Base-by-base conservation (phyloP, 495 filamentous ascomycete species). In the Pyrenopolyporus hunteri region DNA sequence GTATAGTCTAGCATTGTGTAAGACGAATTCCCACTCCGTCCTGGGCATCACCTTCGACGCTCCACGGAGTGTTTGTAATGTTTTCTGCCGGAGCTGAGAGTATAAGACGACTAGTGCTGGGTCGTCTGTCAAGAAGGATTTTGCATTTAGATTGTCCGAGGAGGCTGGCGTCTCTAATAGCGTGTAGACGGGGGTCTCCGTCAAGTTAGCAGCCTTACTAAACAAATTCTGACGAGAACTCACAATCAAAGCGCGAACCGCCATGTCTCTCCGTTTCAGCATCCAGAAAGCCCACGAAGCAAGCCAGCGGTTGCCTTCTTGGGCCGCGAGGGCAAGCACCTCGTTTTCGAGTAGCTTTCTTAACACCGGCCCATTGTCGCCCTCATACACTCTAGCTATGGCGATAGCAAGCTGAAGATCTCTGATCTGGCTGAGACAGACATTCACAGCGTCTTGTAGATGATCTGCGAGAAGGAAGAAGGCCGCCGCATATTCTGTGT, bases 201-300 rank as follows among this genome's bases (percentile, higher is more conserved):
- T 36, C 49, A 20, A 46, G 58, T 71, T 42, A 74, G 67, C 40
- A 40, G 51, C 16, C 10, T 22, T 23, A 43, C 42, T 42, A 6
- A 32, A 51, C 8, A 6, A 39, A 44, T 4, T 6, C 4, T 1
- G 46, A 22, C n/a, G n/a, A 29, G 11, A 25, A 71, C 75, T 74
- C 70, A 84, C 81, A 45, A 97, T 86, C 2, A 98, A 73, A n/a
- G 89, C 87, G 13, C 90, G 83, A 4, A 98, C 91, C 10, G 93
- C 91, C 81, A 91, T 89, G 66, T 95, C 92, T 33, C 85, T 82
- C 48, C 87, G 79, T 32, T 86, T 85, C 13, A 99, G 80, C 87
- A 96, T 92, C 90, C 92, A 96, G 72, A 93, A 96, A 3, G 91
- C 90, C 95, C 95, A 99, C 0, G 89, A 91, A 2, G 92, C 91